These are phyloP conservation scores for Cyberlindnera misumaiensis DNA, from an alignment of 805 yeast genomes.

Conservation along the genomic window DNA sequence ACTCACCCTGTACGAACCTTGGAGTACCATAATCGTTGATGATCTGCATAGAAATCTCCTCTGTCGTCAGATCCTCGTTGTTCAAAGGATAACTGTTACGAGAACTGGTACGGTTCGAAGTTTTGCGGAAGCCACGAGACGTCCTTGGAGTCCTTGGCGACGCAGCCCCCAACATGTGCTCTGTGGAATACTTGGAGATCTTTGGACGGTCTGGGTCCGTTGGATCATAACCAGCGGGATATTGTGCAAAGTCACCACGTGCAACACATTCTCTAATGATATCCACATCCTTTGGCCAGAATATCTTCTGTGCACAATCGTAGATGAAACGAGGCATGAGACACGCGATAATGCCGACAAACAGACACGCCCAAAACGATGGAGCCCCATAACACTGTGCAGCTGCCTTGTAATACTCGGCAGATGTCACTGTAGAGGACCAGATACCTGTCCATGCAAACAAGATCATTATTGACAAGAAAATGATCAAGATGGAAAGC, in stretches of 20 bases:
- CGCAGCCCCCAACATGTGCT: conserved; percentile 24
- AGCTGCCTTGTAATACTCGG: conserved; percentile 63
- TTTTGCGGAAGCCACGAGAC: conserved; percentile 33
- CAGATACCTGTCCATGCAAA: conserved; percentile 79
- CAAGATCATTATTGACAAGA: conserved; percentile 51
- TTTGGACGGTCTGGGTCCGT: conserved; percentile 64
- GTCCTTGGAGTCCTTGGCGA: conserved; percentile 24
- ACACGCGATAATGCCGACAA: conserved; percentile 58
- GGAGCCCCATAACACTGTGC: conserved; percentile 55
- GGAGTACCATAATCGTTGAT: conserved; percentile 24
- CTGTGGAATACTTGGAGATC: conserved; percentile 38
- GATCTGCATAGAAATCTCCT: conserved; percentile 32
- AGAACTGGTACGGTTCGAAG: conserved; percentile 22
- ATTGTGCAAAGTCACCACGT: conserved; percentile 60
- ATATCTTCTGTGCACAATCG: conserved; percentile 48
- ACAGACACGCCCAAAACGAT: conserved; percentile 60
- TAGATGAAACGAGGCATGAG: conserved; percentile 60
- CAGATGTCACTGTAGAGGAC: conserved; percentile 48
- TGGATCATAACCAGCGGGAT: conserved; percentile 68
- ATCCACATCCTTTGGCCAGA: conserved; percentile 61
- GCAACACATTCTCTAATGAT: conserved; percentile 65
- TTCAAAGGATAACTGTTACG: conserved; percentile 16
- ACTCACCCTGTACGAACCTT: conserved; percentile 11
- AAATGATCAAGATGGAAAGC: conserved; percentile 50
- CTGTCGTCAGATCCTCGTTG: conserved; percentile 27